Conservation (phyloP, 768 basidiomycete species). For the Coprinopsis cinerea region DNA sequence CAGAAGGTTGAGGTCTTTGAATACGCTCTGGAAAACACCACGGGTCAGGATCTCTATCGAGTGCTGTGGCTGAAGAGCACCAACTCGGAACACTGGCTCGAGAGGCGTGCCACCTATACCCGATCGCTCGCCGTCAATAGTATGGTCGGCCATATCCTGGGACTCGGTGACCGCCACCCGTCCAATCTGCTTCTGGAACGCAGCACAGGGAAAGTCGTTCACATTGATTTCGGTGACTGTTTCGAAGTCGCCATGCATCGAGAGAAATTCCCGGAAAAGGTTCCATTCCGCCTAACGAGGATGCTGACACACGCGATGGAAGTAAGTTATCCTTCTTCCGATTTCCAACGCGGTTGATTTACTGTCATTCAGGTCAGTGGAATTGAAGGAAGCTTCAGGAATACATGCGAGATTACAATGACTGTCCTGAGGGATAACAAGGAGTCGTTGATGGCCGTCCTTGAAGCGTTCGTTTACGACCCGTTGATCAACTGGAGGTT, state of each 20-base stretch:
- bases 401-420: slow-evolving; percentile 98
- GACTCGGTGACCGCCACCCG: slow-evolving; percentile 96
- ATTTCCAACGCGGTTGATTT: slow-evolving; percentile 7
- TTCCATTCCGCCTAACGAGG: slow-evolving; percentile 95
- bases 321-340: slow-evolving; percentile 36
- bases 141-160: slow-evolving; percentile 98
- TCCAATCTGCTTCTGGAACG: slow-evolving; percentile 92
- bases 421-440: slow-evolving; percentile 92
- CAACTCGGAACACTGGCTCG: slow-evolving; percentile 97
- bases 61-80: slow-evolving; percentile 94
- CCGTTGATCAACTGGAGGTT: slow-evolving; percentile 97
- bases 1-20: slow-evolving; percentile 99
- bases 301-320: slow-evolving; percentile 99
- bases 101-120: slow-evolving; percentile 92
- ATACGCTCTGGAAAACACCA: slow-evolving; percentile 96
- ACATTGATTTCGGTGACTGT: slow-evolving; percentile 97
- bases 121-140: slow-evolving; percentile 94
- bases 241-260: slow-evolving; percentile 98
- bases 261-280: slow-evolving; percentile 98
- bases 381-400: slow-evolving; percentile 94
- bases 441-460: slow-evolving; percentile 97
- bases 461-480: slow-evolving; percentile 98
- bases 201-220: slow-evolving; percentile 89
- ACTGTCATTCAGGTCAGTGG: slow-evolving; percentile 72
- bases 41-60: slow-evolving; percentile 94